Base-by-base conservation (phyloP, 495 filamentous ascomycete genomes). In the Tricharina praecox region DNA sequence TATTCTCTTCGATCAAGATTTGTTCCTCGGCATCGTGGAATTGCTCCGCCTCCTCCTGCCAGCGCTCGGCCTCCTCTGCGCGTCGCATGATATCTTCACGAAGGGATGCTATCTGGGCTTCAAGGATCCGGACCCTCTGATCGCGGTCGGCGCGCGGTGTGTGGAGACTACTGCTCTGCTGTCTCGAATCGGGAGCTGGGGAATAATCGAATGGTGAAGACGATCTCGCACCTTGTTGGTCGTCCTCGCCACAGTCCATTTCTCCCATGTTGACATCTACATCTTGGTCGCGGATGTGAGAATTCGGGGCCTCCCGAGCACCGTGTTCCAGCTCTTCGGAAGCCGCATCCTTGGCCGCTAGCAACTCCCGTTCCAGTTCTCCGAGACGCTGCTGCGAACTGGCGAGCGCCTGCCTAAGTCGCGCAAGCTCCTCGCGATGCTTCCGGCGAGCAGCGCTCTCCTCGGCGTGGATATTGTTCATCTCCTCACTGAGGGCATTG, bases 401-500 rank as follows among this genome's bases (percentile, higher is more conserved):
- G n/a, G 60, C 63, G 24, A 76, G 46, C 47, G 75, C 66, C 9
- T 62, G 51, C 23, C 66, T 66, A 11, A 73, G 41, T 9, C 55
- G 48, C 3, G 52, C 54, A 16, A 61, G 50, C 9, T 58, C 43
- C 47, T 24, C 62, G 47, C 50, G 70, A 48, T 34, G 68, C 62
- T 56, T 68, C 62, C 39, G 72, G 62, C 44, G 69, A 5, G 56
- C 50, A 3, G 62, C 60, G 19, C 66, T 64, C 50, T 68, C 69
- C 40, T 74, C 70, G 0, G 64, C 68, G 35, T 73, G 66, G 34
- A 77, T 68, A 25, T 68, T 62, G 54, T 74, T 81, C 42, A 78
- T 68, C 53, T 81, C 76, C 56, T 77, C 70, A 49, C 76, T 79
- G 20, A 82, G 60, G n/a, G 76, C 73, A 50, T 71, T 70, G 7